Conservation (phyloP, 2,329 filamentous ascomycete species). For the Aspergillus sclerotialis region DNA sequence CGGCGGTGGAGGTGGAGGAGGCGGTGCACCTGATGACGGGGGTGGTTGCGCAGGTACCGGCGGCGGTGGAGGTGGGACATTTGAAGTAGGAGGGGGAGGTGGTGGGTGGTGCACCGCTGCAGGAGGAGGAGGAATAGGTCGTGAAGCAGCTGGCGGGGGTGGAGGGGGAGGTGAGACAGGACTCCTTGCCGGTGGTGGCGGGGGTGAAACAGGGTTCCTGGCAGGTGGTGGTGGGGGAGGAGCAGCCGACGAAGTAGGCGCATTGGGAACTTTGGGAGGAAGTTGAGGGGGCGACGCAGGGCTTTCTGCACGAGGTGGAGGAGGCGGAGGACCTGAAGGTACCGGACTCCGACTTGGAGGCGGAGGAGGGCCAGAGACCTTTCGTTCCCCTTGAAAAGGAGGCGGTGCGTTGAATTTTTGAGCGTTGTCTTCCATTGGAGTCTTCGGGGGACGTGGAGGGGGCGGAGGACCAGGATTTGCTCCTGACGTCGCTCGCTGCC, state of each 20-base stretch:
- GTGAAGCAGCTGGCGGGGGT: conserved; percentile 27
- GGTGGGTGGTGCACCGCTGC: conserved; percentile 44
- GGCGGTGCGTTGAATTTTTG: conserved; percentile 72
- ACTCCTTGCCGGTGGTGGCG: conserved; percentile 34
- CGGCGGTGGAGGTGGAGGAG: conserved; percentile 27
- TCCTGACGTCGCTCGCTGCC: conserved; percentile 44
- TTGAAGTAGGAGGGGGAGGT: conserved; percentile 18
- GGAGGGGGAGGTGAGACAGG: conserved; percentile 39
- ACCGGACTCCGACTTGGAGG: conserved; percentile 62
- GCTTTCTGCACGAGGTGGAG: conserved; percentile 44
- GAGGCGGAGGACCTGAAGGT: conserved; percentile 58
- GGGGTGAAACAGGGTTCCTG: conserved; percentile 36
- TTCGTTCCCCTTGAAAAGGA: conserved; percentile 63
- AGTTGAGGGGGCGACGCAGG: conserved; percentile 44
- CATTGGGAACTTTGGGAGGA: conserved; percentile 37
- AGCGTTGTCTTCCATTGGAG: conserved; percentile 59
- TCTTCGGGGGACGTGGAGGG: conserved; percentile 63
- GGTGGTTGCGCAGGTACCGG: conserved; percentile 24
- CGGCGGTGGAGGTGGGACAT: conserved; percentile 20
- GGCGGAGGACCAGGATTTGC: conserved; percentile 56
- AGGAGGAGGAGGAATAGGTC: conserved; percentile 32
- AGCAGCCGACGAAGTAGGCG: conserved; percentile 24
- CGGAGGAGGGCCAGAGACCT: conserved; percentile 59
- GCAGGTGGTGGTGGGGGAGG: conserved; percentile 54
- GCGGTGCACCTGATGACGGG: conserved; percentile 35